Evolutionary conservation across 805 yeast species (phyloP), one percentile per base, ranked within the genome.

Genomic region (Saturnispora dispora): DNA sequence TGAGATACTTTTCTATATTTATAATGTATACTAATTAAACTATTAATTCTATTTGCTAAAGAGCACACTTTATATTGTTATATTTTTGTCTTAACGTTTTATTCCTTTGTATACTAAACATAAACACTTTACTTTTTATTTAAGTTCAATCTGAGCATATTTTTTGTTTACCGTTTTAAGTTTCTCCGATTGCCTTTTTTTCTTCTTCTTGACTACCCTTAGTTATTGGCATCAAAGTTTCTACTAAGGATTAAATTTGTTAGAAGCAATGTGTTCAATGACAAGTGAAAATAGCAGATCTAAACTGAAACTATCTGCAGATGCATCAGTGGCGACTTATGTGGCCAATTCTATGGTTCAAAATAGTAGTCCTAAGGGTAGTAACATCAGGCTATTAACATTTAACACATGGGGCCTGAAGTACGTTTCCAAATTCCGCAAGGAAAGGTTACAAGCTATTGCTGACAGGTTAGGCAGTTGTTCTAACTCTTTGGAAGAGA

Each of bases 341-440:
- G 23, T 23, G n/a, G 40, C 32, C 13, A 46, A 5, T 18, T n/a
- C 30, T 4, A 15, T 32, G 20, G 39, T 27, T 17, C 22, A 22
- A 9, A 20, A n/a, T 48, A n/a, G 37, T 15, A 44, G 44, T 7
- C 20, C 36, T 3, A 50, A 36, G 11, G 44, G 32, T n/a, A 53
- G 53, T 35, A 37, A 53, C 1, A 52, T 83, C 17, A 77, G 70
- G 55, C 69, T 86, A 36, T 71, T 86, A 27, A 85, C 93, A 0
- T 78, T 83, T 63, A 86, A 86, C 63, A 80, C 85, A 1, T 88
- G 96, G 97, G 99, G 99, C 1, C 71, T 93, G 53, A 89, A 88
- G 60, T 83, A 68, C 60, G 85, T 93, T 2, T 82, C 96, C n/a
- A 85, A 83, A 60, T 68, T 68, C 54, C 71, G 99, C 30, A 65